Evolutionary conservation across 116 monocot species (phyloP).

Genomic region (Trichopus zeylanicus): DNA sequence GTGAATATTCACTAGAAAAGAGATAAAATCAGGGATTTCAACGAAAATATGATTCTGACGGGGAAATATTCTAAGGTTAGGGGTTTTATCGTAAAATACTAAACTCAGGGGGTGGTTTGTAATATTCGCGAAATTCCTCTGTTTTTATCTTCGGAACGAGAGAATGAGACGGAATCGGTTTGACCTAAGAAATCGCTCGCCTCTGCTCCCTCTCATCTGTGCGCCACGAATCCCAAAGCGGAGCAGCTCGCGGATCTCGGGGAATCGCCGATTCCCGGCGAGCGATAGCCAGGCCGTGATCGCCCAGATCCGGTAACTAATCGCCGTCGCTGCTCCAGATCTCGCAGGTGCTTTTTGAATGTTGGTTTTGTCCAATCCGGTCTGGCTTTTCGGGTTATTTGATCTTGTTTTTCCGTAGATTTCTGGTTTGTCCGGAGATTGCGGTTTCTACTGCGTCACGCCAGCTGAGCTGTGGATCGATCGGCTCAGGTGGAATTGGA

Average conservation of each 20-base stretch:
- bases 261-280: neutral
- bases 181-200: too few species aligned
- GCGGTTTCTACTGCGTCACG: neutral
- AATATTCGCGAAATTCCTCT: too few species aligned
- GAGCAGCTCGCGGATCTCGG: neutral
- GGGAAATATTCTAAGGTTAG: too few species aligned
- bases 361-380: neutral
- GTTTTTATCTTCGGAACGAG: too few species aligned
- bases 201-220: too few species aligned
- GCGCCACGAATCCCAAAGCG: constrained; percentile 2
- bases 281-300: neutral
- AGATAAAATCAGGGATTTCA: too few species aligned
- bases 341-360: neutral
- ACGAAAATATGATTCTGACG: too few species aligned
- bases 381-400: neutral
- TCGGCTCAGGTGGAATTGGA: neutral
- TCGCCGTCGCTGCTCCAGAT: neutral
- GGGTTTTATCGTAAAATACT: too few species aligned
- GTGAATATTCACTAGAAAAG: too few species aligned
- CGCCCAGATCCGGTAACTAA: neutral
- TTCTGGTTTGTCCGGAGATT: neutral
- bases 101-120: too few species aligned
- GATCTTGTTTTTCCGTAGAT: neutral
- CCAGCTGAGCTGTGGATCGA: neutral
- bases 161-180: too few species aligned